A percentile compares a stretch with the other conserved stretches of the same genome.
Conservation (phyloP, 2,329 filamentous ascomycete genomes). For the Cercospora zeae-maydis region DNA sequence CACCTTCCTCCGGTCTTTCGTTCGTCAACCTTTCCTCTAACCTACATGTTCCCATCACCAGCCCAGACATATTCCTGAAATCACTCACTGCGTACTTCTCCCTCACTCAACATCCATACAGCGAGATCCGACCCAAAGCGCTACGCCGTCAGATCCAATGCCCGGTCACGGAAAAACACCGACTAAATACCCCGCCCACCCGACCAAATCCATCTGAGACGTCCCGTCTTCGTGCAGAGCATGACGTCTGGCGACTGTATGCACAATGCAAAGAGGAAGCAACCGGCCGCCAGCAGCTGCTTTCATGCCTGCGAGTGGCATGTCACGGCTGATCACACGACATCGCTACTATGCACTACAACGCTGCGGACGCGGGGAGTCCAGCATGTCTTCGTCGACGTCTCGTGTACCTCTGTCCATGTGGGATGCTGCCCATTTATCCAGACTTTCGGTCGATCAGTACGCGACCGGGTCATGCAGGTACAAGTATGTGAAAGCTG, state of each 20-base stretch:
- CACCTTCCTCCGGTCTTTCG: background rate
- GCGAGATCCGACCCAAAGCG: background rate
- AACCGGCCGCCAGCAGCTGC: background rate
- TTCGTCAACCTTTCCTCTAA: background rate
- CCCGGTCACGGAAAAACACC: background rate
- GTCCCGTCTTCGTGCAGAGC: background rate
- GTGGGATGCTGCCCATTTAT: background rate
- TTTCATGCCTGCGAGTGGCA: background rate
- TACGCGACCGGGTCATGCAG: slow-evolving; percentile 9
- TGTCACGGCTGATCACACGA: background rate
- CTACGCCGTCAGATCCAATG: background rate
- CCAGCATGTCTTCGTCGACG: background rate
- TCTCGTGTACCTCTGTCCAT: background rate
- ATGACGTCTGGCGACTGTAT: background rate
- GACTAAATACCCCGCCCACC: background rate
- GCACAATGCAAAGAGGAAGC: background rate
- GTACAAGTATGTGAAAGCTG: slow-evolving; percentile 17
- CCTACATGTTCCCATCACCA: too few species aligned
- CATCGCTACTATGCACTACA: background rate
- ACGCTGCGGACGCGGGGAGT: slow-evolving; percentile 3
- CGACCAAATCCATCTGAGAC: background rate
- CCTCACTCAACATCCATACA: background rate
- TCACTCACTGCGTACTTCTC: background rate
- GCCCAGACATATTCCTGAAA: background rate
- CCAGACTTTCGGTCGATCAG: background rate